A percentile compares a stretch with the other conserved stretches of the same genome.
Conservation (phyloP, 495 filamentous ascomycete genomes). For the Rusavskia elegans region DNA sequence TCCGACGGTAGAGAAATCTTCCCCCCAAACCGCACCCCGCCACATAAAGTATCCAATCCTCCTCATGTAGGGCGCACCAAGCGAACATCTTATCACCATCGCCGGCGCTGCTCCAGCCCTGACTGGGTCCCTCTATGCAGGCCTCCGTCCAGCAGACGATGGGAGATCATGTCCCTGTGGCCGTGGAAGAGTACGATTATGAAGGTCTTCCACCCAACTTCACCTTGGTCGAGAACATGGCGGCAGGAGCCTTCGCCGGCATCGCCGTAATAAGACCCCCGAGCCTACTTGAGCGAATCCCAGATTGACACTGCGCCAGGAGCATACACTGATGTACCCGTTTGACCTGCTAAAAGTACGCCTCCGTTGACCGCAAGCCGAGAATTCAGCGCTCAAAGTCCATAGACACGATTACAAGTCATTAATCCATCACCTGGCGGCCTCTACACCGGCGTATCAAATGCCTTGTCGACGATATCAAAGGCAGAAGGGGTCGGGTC, state of each 20-base stretch:
- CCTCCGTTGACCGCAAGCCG: background rate
- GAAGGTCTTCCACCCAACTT: conserved; percentile 57
- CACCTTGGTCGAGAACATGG: conserved; percentile 60
- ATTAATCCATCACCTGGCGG: conserved; percentile 73
- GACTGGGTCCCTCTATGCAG: background rate
- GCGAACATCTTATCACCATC: background rate
- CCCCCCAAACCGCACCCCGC: background rate
- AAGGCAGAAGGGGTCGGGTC: conserved; percentile 75
- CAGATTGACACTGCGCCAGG: conserved; percentile 22
- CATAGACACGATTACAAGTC: conserved; percentile 93
- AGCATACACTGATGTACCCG: conserved; percentile 96
- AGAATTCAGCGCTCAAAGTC: conserved; percentile 5
- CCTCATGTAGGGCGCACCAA: background rate
- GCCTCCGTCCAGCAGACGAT: conserved; percentile 8
- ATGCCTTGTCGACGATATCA: conserved; percentile 82
- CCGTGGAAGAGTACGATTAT: conserved; percentile 19
- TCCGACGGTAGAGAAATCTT: too few species aligned
- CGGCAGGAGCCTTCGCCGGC: conserved; percentile 89
- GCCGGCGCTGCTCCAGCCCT: background rate
- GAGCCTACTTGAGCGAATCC: conserved; percentile 2
- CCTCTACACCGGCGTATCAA: conserved; percentile 80
- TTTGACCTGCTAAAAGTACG: conserved; percentile 94
- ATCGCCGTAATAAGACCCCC: conserved; percentile 56
- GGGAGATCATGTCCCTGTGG: conserved; percentile 21
- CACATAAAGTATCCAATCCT: background rate